phyloP scores from a whole-genome alignment of 2,329 filamentous ascomycete species.

The Cercospora nicotianae region DNA sequence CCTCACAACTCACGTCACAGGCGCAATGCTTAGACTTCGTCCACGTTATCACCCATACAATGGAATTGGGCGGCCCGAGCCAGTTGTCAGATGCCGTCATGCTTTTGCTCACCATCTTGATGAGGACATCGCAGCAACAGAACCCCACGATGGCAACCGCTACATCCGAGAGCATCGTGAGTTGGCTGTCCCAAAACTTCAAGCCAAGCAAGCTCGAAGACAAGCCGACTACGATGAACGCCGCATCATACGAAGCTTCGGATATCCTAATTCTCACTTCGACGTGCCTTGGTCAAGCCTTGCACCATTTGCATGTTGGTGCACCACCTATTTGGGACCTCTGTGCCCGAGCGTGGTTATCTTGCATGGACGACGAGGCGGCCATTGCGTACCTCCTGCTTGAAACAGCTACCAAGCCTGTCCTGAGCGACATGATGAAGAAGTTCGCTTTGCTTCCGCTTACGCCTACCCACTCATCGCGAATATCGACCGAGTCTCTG shows the following conservation, averaged over 20 bases:
- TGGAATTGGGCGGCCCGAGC: conserved; percentile 79
- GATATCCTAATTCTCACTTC: conserved; percentile 70
- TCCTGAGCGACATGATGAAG: conserved; percentile 8
- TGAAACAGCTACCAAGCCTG: conserved; percentile 20
- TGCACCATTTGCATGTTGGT: conserved; percentile 28
- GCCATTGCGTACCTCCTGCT: conserved; percentile 55
- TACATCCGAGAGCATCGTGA: conserved; percentile 69
- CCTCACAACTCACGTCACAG: conserved; percentile 65
- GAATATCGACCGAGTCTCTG: conserved; percentile 23
- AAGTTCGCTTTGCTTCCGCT: background rate
- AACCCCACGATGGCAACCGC: conserved; percentile 67
- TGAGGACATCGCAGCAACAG: conserved; percentile 65
- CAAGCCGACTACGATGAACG: conserved; percentile 63
- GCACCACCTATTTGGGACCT: conserved; percentile 42
- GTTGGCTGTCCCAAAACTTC: conserved; percentile 83
- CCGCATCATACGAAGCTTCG: conserved; percentile 62
- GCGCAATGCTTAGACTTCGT: conserved; percentile 67
- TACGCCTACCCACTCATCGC: background rate
- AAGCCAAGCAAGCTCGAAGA: conserved; percentile 65
- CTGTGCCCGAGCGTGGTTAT: conserved; percentile 48
- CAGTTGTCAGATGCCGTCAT: conserved; percentile 77
- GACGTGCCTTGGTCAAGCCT: conserved; percentile 62
- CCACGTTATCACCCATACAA: conserved; percentile 70
- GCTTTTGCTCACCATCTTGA: conserved; percentile 67
- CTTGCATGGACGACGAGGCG: conserved; percentile 42